These are phyloP conservation scores for Hypoxylon sp. DNA, from an alignment of 2,329 filamentous ascomycete genomes.

Conservation along the genomic window DNA sequence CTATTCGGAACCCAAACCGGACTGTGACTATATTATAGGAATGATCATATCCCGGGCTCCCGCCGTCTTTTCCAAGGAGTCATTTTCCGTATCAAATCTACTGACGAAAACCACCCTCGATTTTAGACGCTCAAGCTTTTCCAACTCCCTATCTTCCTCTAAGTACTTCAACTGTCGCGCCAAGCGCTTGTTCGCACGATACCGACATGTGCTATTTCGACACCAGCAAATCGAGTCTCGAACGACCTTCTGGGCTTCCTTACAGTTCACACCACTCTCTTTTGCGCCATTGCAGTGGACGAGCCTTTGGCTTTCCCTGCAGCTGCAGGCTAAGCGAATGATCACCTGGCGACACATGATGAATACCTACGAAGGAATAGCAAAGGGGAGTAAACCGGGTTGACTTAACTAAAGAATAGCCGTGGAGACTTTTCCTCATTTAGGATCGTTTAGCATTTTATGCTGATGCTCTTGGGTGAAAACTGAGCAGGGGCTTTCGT, in stretches of 20 bases:
- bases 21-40: too few species aligned
- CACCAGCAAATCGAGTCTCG: conserved; percentile 18
- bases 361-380: too few species aligned
- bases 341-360: conserved; percentile 23
- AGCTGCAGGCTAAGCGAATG: conserved; percentile 17
- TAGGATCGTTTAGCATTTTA: too few species aligned
- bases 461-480: too few species aligned
- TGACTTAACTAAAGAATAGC: too few species aligned
- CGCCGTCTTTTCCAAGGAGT: too few species aligned
- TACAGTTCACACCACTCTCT: conserved; percentile 1
- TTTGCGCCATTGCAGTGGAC: conserved; percentile 2
- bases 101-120: too few species aligned
- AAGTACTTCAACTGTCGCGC: conserved; percentile 22
- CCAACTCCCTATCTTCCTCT: conserved; percentile 23
- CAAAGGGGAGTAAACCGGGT: too few species aligned
- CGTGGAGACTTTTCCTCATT: neutral
- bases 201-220: conserved; percentile 17
- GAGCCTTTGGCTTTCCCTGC: conserved; percentile 6
- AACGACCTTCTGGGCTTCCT: neutral
- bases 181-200: conserved; percentile 18
- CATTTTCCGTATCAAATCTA: too few species aligned
- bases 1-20: too few species aligned
- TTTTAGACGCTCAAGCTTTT: too few species aligned
- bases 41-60: too few species aligned
- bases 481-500: neutral